Evolutionary conservation across 495 filamentous ascomycete genomes (phyloP).

Genomic region (Penicillium canariense): DNA sequence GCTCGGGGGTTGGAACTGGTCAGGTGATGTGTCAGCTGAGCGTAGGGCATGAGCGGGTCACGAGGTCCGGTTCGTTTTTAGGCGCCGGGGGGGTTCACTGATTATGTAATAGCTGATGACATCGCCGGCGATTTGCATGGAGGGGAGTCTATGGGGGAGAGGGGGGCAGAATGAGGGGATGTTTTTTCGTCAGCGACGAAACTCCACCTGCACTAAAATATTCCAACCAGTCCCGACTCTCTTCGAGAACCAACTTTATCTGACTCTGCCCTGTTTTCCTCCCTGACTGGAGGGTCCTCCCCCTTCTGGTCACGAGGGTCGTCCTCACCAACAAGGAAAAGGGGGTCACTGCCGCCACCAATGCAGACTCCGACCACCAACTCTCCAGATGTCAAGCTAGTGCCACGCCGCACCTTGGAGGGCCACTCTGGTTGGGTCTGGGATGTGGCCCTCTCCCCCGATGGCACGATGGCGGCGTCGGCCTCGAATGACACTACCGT

Average conservation of each 20-base stretch:
- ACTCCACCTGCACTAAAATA: neutral
- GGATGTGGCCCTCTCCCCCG: conserved; percentile 27
- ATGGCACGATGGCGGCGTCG: conserved; percentile 30
- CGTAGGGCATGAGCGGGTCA: conserved; percentile 17
- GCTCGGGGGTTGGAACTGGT: neutral
- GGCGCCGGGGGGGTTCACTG: too few species aligned
- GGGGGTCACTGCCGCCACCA: conserved; percentile 10
- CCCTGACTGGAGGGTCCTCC: neutral
- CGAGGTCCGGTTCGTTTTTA: neutral
- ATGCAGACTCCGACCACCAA: conserved; percentile 5
- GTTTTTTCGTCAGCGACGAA: neutral
- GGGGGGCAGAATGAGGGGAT: neutral
- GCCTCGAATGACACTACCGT: conserved; percentile 26
- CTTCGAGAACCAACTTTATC: neutral
- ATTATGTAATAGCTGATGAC: conserved; percentile 5
- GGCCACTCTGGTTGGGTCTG: conserved; percentile 21
- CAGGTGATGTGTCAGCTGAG: conserved; percentile 5
- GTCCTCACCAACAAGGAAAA: neutral
- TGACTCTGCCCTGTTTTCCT: neutral
- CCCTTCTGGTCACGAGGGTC: conserved; percentile 1
- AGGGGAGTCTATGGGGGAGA: neutral
- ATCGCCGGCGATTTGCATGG: neutral
- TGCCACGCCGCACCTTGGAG: conserved; percentile 17
- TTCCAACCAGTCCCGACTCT: neutral
- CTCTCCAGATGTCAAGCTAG: conserved; percentile 7